Evolutionary conservation across 257 asterid species (phyloP).

Genomic region (Petunia secreta): DNA sequence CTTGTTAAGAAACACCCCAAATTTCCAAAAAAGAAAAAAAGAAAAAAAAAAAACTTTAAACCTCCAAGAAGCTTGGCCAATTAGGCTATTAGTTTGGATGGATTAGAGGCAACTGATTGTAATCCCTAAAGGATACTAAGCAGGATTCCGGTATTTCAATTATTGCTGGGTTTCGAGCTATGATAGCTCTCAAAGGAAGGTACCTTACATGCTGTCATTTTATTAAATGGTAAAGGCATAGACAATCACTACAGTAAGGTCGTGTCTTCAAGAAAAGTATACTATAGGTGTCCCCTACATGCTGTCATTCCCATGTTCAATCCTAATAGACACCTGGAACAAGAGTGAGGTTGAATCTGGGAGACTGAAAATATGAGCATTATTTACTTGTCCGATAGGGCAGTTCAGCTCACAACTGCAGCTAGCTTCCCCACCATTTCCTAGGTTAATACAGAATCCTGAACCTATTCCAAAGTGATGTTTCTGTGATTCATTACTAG

Average conservation of each 20-base stretch:
- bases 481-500: background rate
- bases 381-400: background rate
- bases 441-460: background rate
- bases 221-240: no score
- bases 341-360: background rate
- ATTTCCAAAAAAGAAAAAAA: no score
- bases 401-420: background rate
- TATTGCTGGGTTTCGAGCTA: background rate
- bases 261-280: no score
- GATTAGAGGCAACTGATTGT: background rate
- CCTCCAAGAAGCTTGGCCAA: background rate
- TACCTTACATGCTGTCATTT: background rate
- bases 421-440: background rate
- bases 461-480: slow-evolving; percentile 2
- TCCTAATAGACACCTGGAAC: background rate
- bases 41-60: no score
- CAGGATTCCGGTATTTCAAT: background rate
- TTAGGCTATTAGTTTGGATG: background rate
- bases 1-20: no score
- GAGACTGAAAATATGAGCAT: background rate
- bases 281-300: background rate
- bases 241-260: no score
- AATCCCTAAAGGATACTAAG: background rate
- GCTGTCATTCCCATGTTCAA: background rate
- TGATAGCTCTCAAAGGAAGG: background rate